Conservation (phyloP, 106 monocot species). For the Vanilla planifolia region DNA sequence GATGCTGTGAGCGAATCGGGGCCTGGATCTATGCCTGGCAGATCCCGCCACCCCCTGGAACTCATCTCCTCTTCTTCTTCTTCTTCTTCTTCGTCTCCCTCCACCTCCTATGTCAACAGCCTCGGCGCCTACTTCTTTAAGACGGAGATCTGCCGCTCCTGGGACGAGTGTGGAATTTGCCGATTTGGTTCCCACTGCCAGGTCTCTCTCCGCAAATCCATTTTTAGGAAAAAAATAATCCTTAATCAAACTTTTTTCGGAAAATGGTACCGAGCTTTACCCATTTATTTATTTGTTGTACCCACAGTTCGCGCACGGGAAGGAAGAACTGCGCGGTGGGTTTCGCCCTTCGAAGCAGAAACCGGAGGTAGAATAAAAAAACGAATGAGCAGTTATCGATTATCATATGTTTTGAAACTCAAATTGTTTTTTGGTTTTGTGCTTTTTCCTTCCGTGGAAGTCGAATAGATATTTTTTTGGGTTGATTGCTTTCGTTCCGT, state of each 20-base stretch:
- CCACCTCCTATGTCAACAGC: neutral
- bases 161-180: constrained; percentile 3
- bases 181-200: constrained; percentile 10
- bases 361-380: neutral
- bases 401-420: neutral
- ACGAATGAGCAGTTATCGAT: neutral
- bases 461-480: neutral
- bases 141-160: constrained; percentile 11
- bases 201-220: neutral
- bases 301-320: constrained; percentile 9
- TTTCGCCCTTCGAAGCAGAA: neutral
- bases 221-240: no score
- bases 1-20: neutral
- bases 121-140: neutral
- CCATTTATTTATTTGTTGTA: neutral
- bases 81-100: constrained; percentile 4
- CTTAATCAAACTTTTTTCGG: no score
- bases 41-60: neutral
- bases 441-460: neutral
- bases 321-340: constrained; percentile 3
- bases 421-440: neutral
- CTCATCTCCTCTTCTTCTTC: neutral
- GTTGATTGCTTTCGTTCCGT: neutral
- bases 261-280: no score
- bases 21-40: neutral